Conservation (phyloP, 2,329 filamentous ascomycete species). For the Phialophora expanda region DNA sequence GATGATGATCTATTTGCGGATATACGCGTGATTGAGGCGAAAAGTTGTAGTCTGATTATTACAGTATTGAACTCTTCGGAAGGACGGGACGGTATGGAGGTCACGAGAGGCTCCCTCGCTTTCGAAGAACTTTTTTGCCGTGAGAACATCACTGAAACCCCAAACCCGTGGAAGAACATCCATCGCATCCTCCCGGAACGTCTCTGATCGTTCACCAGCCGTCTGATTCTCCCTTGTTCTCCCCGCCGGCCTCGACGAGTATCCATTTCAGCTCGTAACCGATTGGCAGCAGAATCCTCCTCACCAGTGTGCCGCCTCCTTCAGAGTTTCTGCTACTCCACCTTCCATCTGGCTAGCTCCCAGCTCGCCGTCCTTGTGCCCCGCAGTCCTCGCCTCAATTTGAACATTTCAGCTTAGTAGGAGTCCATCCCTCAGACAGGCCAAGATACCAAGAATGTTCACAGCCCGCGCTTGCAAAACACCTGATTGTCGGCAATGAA, state of each 20-base stretch:
- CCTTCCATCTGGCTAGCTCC: conserved; percentile 20
- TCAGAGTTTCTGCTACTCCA: conserved; percentile 15
- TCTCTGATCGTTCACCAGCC: background rate
- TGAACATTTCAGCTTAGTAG: conserved; percentile 33
- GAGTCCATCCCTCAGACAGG: conserved; percentile 29
- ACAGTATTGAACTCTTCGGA: background rate
- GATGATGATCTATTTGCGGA: background rate
- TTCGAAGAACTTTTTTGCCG: background rate
- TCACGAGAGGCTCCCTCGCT: background rate
- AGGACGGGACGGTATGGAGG: background rate
- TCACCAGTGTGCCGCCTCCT: conserved; percentile 3
- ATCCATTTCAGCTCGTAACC: too few relatives aligned
- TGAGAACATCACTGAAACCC: background rate
- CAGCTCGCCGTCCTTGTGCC: conserved; percentile 23
- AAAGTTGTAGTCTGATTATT: too few relatives aligned
- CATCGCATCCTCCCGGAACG: background rate
- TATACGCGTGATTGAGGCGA: too few relatives aligned
- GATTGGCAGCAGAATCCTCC: conserved; percentile 14
- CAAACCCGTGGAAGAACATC: background rate
- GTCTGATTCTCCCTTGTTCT: background rate
- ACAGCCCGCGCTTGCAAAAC: conserved; percentile 23
- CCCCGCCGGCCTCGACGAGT: background rate
- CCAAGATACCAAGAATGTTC: conserved; percentile 31
- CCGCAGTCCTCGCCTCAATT: conserved; percentile 33
- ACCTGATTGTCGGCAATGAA: conserved; percentile 26